Evolutionary conservation across 257 asterid genomes (phyloP), one percentile per base, ranked within the genome.

Genomic region (Henckelia pumila): DNA sequence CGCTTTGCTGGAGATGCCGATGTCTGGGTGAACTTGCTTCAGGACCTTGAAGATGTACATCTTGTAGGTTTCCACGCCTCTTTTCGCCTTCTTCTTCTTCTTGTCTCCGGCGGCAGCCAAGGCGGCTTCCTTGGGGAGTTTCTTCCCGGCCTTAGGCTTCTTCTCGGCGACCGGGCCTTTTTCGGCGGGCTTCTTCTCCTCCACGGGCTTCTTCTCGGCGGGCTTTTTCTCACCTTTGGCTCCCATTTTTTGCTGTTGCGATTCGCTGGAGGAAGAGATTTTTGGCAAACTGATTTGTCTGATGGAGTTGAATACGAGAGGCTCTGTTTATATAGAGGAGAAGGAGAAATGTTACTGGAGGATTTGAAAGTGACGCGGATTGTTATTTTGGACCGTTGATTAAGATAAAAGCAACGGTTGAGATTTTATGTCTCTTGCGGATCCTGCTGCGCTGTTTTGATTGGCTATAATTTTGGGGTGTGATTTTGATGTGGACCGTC

Each of bases 1-100:
- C 2, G 94, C 90, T 24, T 86, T 86, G 88, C 90, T 86, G 19
- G 94, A 86, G 71, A 86, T 84, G 4, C 94, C 90, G 19, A 86
- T 86, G 61, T 86, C 94, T 0, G 90, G 94, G 17, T 86, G 94
- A 13, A 86, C 94, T 60, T 86, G 90, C 71, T 86, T 86, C 71
- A 86, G 69, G 20, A 86, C 93, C 76, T 84, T 86, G 74, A 86
- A 86, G 71, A 86, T 86, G 76, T 86, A 86, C 80, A 86, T 86
- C 80, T 86, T 86, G 81, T 86, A 86, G 0, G 93, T 86, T 63
- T 84, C 94, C 0, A 69, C 77, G 66, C 82, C 61, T 58, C 77
- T 86, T 82, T 83, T 88, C 80, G 83, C 84, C 14, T 66, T 25
- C 74, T 19, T 77, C 84, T 82, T 88, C 88, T 73, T 86, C 71